phyloP scores from a whole-genome alignment of 371 early-diverging fungal species.

The Dinochytrium kinnereticum region DNA sequence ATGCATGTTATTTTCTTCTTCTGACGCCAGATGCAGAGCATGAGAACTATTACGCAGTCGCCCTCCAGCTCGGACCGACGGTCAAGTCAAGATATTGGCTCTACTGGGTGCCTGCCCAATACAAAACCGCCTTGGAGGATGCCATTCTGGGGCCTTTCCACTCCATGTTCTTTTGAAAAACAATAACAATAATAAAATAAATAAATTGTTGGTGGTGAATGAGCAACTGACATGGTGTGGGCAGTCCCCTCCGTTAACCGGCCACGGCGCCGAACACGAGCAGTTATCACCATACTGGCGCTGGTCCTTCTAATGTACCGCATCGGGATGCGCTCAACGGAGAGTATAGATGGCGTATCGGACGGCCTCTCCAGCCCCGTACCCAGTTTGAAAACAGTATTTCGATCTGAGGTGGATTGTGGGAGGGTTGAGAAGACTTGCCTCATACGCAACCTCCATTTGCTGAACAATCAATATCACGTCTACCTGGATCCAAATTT shows the following conservation, averaged over 20 bases:
- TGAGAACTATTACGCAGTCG: conserved; percentile 8
- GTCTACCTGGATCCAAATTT: conserved; percentile 24
- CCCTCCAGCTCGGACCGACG: conserved; percentile 7
- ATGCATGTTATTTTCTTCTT: not conserved
- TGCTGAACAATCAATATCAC: conserved; percentile 17
- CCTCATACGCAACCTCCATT: conserved; percentile 29
- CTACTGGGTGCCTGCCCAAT: conserved; percentile 6
- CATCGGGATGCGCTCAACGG: too few relatives aligned
- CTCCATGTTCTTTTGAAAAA: too few relatives aligned
- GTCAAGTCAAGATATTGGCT: conserved; percentile 11
- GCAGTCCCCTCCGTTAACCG: too few relatives aligned
- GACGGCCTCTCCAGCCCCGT: too few relatives aligned
- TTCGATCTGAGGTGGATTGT: conserved; percentile 21
- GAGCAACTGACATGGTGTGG: too few relatives aligned
- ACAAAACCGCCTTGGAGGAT: not conserved
- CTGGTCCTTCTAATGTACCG: too few relatives aligned
- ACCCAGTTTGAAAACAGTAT: too few relatives aligned
- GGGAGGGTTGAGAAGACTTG: conserved; percentile 20
- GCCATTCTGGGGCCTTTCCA: not conserved
- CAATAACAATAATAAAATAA: too few relatives aligned
- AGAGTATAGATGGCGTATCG: too few relatives aligned
- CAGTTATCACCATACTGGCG: too few relatives aligned
- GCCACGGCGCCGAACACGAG: too few relatives aligned
- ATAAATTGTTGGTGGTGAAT: too few relatives aligned
- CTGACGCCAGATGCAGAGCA: not conserved